Evolutionary conservation across 306 rosid species (phyloP), one percentile per base, ranked within the genome.

Genomic region (Quercus suber): DNA sequence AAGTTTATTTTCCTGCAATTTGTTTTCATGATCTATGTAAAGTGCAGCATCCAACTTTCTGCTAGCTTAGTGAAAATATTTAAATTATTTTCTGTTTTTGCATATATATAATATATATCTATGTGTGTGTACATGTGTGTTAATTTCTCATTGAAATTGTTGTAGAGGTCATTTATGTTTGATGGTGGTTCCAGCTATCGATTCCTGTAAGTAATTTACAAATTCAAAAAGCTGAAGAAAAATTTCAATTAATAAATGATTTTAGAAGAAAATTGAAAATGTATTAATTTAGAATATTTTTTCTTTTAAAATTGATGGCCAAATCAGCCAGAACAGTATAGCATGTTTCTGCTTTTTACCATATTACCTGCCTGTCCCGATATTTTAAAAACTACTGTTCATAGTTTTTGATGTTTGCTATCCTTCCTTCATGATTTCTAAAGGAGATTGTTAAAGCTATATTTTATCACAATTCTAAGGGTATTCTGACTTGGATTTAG

Each of bases 401-500:
- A 19, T 35, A 1, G 18, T 19, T 64, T 6, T 17, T 68, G 51
- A 23, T 68, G 52, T 68, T 68, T 35, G 18, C 53, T 68, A 18
- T 25, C 72, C 1, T 68, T 68, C 12, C 20, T 68, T 68, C 20
- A 19, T 8, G 9, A 31, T 65, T 10, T 49, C 53, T 65, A n/a
- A 30, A 65, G 43, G 23, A 65, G 71, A 6, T 30, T 31, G 49
- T 31, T 65, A 6, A 18, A 35, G 52, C 18, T 19, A n/a, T 49
- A n/a, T 33, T 8, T 14, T 60, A 19, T 19, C 4, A n/a, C 28
- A 19, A 33, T 35, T 45, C 52, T 68, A 19, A 35, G 10, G 23
- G 18, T 68, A 19, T 18, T 68, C n/a, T 28, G 25, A 31, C 52
- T 35, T 68, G 25, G 27, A 19, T 68, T 35, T 68, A 92, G 97